Percentiles rank a stretch among this genome's conserved stretches.
phyloP scores from a whole-genome alignment of 2,329 filamentous ascomycete genomes.

The Diaporthe batatas region DNA sequence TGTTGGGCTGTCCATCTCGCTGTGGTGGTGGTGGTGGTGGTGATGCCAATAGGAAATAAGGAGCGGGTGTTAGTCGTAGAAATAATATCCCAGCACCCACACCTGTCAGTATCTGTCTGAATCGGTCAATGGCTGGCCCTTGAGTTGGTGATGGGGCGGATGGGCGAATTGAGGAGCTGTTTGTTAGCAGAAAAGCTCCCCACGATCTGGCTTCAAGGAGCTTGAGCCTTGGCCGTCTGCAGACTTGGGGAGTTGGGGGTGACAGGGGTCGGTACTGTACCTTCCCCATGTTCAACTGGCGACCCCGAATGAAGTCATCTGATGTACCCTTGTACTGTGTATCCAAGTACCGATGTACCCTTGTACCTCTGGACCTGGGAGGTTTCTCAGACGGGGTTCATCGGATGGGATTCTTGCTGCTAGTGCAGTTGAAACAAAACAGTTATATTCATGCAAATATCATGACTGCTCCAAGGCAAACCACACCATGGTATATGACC shows the following conservation, averaged over 20 bases:
- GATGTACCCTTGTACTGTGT: neutral
- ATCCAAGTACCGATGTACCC: neutral
- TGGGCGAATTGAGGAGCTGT: neutral
- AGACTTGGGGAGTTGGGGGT: neutral
- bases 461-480: too few species aligned
- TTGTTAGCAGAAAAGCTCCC: neutral
- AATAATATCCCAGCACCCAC: too few species aligned
- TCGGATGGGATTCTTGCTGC: neutral
- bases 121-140: neutral
- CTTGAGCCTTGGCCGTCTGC: conserved; percentile 30
- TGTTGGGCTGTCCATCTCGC: conserved; percentile 48
- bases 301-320: conserved; percentile 15
- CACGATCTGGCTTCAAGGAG: conserved; percentile 32
- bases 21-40: neutral
- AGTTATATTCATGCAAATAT: too few species aligned
- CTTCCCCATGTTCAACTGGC: conserved; percentile 2
- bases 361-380: neutral
- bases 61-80: rapidly evolving
- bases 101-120: neutral
- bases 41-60: neutral
- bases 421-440: neutral
- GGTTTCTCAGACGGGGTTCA: neutral
- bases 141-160: neutral
- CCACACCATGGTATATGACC: neutral
- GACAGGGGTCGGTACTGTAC: neutral